Conservation (phyloP, 257 asterid genomes). For the Voacanga thouarsii region DNA sequence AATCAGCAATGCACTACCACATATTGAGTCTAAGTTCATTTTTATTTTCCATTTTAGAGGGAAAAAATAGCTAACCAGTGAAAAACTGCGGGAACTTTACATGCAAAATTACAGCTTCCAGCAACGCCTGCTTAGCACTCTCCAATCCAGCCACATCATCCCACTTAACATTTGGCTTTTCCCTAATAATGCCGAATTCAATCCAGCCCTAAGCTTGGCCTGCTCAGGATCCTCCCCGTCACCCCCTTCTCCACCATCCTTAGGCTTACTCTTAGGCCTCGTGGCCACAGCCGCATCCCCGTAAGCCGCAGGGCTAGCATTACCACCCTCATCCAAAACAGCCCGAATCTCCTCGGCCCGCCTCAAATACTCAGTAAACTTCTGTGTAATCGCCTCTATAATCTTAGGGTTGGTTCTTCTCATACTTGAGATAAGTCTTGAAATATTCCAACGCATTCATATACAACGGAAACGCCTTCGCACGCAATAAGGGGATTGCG, state of each 20-base stretch:
- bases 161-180: slow-evolving; percentile 97
- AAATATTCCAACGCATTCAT: slow-evolving; percentile 97
- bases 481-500: too few species aligned
- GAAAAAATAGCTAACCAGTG: slow-evolving; percentile 51
- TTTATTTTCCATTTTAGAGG: background rate
- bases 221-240: slow-evolving; percentile 93
- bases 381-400: slow-evolving; percentile 93
- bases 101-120: slow-evolving; percentile 96
- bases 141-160: slow-evolving; percentile 97
- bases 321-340: slow-evolving; percentile 87
- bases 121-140: slow-evolving; percentile 96
- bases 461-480: slow-evolving; percentile 87
- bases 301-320: slow-evolving; percentile 61
- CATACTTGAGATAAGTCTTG: slow-evolving; percentile 91
- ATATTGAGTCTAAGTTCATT: background rate
- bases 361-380: slow-evolving; percentile 88
- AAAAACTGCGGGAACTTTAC: slow-evolving; percentile 97
- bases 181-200: slow-evolving; percentile 90
- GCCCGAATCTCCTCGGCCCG: slow-evolving; percentile 99
- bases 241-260: slow-evolving; percentile 60
- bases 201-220: slow-evolving; percentile 82
- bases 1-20: background rate
- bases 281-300: slow-evolving; percentile 94
- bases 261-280: slow-evolving; percentile 77
- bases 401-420: slow-evolving; percentile 92